Base-by-base conservation (phyloP, 371 early-diverging fungal species). In the Actinomortierella wolfii region DNA sequence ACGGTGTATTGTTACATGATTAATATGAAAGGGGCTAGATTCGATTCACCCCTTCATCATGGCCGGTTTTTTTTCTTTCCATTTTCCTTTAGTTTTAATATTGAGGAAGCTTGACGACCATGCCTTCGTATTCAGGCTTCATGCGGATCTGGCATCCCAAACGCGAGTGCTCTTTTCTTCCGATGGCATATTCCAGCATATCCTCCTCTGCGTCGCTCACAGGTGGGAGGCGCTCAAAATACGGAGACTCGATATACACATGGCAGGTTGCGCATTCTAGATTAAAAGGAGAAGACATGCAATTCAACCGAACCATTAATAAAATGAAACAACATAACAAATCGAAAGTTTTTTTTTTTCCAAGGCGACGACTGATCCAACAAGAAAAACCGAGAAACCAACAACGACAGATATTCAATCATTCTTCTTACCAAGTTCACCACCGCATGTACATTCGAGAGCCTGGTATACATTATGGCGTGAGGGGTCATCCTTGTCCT, bases 211-310 rank as follows among this genome's bases (percentile, higher is more conserved):
- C 67, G 40, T 73, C 73, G 6, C 67, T 59, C 18, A 73, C 56
- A 4, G 46, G 28, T 6, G 73, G 53, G n/a, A 73, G 45, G 29
- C 73, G 54, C 18, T 66, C 63, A 14, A 20, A 24, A 21, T 48
- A 73, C 13, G 73, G 73, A 1, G 53, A 51, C n/a, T 73, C 73
- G 42, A 73, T 73, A 26, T 73, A 73, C 13, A 73, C 73, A 56
- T 73, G 73, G 51, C 73, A 73, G 0, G 73, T 73, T 4, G 73
- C 73, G n/a, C 73, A 73, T 56, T 73, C 73, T 71, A 62, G 1
- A 13, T 2, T 2, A 14, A 8, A 21, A 48, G 26, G 25, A 54
- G n/a, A 20, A 15, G 21, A 21, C 18, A 47, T 44, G 44, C 13
- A 41, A 15, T 11, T 9, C 44, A n/a, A 3, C 13, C 3, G 13